Base-by-base conservation (phyloP, 108 stramenopile species). In the Pelagomonas calceolata region DNA sequence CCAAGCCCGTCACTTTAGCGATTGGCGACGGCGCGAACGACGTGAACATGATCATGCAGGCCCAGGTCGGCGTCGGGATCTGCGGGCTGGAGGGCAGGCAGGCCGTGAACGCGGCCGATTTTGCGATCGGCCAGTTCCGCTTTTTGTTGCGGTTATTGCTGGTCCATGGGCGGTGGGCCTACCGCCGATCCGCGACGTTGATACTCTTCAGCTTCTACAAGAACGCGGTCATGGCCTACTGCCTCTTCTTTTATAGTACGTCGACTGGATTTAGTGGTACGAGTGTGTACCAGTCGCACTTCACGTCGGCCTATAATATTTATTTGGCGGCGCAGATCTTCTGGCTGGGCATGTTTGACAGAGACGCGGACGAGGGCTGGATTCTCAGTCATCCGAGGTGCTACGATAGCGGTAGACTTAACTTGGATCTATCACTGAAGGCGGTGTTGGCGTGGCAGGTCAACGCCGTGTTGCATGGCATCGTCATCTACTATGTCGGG, bases 121-220 rank as follows among this genome's bases (percentile, higher is more conserved):
- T 93, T 74, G 87, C 92, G 10, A 92, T 96, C 64, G 91, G 89
- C 34, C 94, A 95, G 73, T 97, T 97, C 65, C 82, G 92, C 64
- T 94, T 88, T 66, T 86, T 99, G 9, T 84, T 86, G 75, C 72
- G 82, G 39, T 86, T 99, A 0, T 70, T 98, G 65, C 85, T 99
- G n/a, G 85, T 93, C 66, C 98, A 99, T 74, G 98, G 98, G 10
- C 84, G 95, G 39, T 94, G 93, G 92, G 88, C 95, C 76, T 97
- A 94, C 73, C 85, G 91, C 44, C 89, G 98, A 65, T 79, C 91
- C 72, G 81, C 84, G 66, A 94, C 87, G 70, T 82, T 92, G 32
- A 87, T 97, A 66, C 78, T 98, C 16, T 99, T 90, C 80, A 91
- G 92, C 45, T 97, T 99, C 81, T 99, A 95, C 90, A 99, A 99